Evolutionary conservation across 352 stramenopile species (phyloP).

Genomic region (Globisporangium viniferum): DNA sequence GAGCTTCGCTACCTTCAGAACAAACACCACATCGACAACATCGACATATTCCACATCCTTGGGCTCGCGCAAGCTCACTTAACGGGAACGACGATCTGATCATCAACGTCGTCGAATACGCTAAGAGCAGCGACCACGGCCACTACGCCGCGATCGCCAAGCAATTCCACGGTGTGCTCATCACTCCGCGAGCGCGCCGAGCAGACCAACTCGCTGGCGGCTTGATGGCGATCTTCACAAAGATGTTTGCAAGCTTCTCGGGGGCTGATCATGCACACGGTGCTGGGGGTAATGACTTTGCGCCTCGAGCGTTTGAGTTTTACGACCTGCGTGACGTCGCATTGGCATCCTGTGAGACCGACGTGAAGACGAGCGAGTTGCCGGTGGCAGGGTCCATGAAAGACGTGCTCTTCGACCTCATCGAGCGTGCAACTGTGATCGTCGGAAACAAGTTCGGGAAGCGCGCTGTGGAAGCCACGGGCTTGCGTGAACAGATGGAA

Average conservation of each 20-base stretch:
- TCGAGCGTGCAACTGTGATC: constrained; percentile 57
- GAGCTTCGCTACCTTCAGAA: constrained; percentile 42
- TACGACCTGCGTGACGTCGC: constrained; percentile 40
- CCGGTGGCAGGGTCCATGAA: constrained; percentile 37
- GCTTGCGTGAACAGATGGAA: constrained; percentile 53
- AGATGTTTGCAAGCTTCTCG: constrained; percentile 35
- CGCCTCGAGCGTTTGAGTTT: constrained; percentile 45
- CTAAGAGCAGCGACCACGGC: constrained; percentile 40
- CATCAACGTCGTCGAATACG: constrained; percentile 60
- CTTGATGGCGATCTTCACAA: constrained; percentile 38
- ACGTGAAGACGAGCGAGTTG: constrained; percentile 27
- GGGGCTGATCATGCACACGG: neutral
- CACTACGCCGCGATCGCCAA: constrained; percentile 57
- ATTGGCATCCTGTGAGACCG: constrained; percentile 27
- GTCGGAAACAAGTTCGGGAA: constrained; percentile 56
- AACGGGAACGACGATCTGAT: constrained; percentile 35
- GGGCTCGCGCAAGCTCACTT: constrained; percentile 44
- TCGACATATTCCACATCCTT: constrained; percentile 56
- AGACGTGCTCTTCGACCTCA: constrained; percentile 51
- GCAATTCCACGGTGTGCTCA: constrained; percentile 55
- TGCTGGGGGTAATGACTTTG: neutral
- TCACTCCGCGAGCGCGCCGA: constrained; percentile 36
- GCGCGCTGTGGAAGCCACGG: constrained; percentile 43
- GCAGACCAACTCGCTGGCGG: constrained; percentile 35
- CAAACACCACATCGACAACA: constrained; percentile 40